Conservation (phyloP, 768 basidiomycete species). For the Phanerodontia chrysosporium region DNA sequence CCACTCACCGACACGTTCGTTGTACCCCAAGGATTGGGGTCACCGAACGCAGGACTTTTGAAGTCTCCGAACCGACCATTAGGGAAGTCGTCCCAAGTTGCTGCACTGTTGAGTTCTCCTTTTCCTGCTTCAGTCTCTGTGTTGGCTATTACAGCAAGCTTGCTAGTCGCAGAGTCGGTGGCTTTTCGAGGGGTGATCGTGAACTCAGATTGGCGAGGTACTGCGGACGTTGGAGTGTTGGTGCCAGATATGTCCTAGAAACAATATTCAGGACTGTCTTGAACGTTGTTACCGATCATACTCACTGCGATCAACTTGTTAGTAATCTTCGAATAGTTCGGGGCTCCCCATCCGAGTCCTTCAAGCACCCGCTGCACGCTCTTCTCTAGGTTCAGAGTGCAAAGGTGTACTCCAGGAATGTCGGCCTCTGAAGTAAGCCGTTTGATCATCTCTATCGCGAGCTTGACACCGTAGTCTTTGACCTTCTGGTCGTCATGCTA, state of each 20-base stretch:
- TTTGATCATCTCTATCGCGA: slow-evolving; percentile 79
- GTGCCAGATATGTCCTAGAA: slow-evolving; percentile 29
- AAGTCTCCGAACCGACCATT: slow-evolving; percentile 98
- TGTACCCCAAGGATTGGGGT: slow-evolving; percentile 74
- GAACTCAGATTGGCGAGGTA: slow-evolving; percentile 29
- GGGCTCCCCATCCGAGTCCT: slow-evolving; percentile 61
- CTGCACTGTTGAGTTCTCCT: slow-evolving; percentile 72
- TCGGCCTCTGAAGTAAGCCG: slow-evolving; percentile 51
- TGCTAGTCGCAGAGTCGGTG: slow-evolving; percentile 54
- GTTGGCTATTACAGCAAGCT: slow-evolving; percentile 45
- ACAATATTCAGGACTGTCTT: not conserved
- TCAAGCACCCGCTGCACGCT: slow-evolving; percentile 87
- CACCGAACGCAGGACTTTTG: slow-evolving; percentile 93
- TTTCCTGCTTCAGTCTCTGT: slow-evolving; percentile 56
- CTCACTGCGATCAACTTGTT: slow-evolving; percentile 69
- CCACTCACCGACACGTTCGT: slow-evolving; percentile 51
- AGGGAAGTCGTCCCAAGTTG: slow-evolving; percentile 93
- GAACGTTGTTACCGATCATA: slow-evolving; percentile 2
- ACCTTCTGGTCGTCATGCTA: slow-evolving; percentile 92
- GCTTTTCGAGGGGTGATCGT: slow-evolving; percentile 65
- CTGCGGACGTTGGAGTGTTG: slow-evolving; percentile 14
- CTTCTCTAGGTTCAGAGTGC: slow-evolving; percentile 96
- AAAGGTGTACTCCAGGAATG: slow-evolving; percentile 83
- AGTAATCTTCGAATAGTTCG: slow-evolving; percentile 24
- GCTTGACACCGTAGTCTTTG: slow-evolving; percentile 88